Evolutionary conservation across 371 early-diverging fungal species (phyloP).

Genomic region (Coemansia sp.): DNA sequence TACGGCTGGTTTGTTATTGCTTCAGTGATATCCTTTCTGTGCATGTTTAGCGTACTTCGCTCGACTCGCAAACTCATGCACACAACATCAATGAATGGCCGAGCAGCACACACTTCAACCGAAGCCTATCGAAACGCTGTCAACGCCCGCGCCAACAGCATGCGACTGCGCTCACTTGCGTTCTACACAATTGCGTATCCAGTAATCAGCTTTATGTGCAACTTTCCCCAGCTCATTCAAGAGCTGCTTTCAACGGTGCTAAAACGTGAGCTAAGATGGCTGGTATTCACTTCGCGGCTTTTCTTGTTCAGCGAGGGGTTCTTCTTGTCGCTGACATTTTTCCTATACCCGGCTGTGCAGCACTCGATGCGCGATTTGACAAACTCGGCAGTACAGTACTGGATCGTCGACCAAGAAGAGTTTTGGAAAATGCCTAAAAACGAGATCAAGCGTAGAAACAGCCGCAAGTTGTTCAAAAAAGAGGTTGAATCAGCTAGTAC

Average conservation of each 20-base stretch:
- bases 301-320: constrained; percentile 41
- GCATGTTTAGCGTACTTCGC: constrained; percentile 40
- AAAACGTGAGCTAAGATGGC: constrained; percentile 14
- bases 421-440: constrained; percentile 30
- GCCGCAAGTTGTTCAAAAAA: background rate
- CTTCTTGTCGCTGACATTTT: constrained; percentile 38
- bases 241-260: constrained; percentile 34
- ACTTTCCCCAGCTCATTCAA: constrained; percentile 37
- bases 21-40: constrained; percentile 32
- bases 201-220: constrained; percentile 39
- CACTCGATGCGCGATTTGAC: constrained; percentile 48
- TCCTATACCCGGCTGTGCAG: constrained; percentile 39
- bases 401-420: constrained; percentile 50
- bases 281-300: constrained; percentile 13
- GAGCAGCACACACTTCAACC: constrained; percentile 16
- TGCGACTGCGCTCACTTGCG: constrained; percentile 41
- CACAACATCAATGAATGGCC: constrained; percentile 15
- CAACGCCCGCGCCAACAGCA: constrained; percentile 48
- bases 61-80: constrained; percentile 36
- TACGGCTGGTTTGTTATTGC: constrained; percentile 47
- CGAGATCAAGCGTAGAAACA: constrained; percentile 9
- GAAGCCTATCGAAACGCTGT: constrained; percentile 46
- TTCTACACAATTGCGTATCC: constrained; percentile 47
- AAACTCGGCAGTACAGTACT: constrained; percentile 41
- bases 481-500: background rate